Base-by-base conservation (phyloP, 2,329 filamentous ascomycete species). In the Coniella vitis region DNA sequence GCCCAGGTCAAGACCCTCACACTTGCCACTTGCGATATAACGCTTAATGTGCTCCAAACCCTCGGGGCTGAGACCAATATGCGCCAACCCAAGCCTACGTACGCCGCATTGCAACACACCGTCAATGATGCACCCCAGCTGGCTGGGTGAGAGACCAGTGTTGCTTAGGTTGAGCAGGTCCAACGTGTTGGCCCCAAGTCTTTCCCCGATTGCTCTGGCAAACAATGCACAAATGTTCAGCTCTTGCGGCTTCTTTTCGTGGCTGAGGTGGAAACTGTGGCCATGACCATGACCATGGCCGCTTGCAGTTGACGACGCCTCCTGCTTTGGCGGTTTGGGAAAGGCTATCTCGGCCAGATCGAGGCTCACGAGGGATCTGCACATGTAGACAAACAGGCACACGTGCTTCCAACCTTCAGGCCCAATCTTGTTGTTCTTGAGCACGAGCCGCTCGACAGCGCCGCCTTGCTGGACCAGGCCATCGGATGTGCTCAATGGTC, bases 371-470 rank as follows among this genome's bases (percentile, higher is more conserved):
- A 98, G 73, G 1, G 90, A 90, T 54, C 83, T 84, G 58, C 88
- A 95, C 72, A 96, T 84, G 66, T 95, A 88, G 45, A 95, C 75
- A 63, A 97, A 98, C 7, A 95, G 72, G 36, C 85, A 86, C 49
- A 97, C 83, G 62, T 97, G 83, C 59, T 85, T 90, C 93, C 93
- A 98, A 14, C 91, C 93, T 55, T 94, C 86, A 1, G 76, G 73
- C 0, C 88, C 86, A 52, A 97, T 84, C 60, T 90, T 91, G 62
- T 97, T 97, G 67, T 94, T 89, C 68, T 94, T 95, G 37, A 98
- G 68, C 2, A 88, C 86, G 7, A 98, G 69, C 54, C 89, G 86
- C 68, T 96, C 90, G 4, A 97, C 80, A 1, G 94, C 81, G 14
- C 90, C 90, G 41, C 80, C 79, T 45, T 79, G 74, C 2, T 74